Evolutionary conservation across 1,139 yeast species (phyloP), one percentile per base, ranked within the genome.

Genomic region (Sugiyamaella castrensis): DNA sequence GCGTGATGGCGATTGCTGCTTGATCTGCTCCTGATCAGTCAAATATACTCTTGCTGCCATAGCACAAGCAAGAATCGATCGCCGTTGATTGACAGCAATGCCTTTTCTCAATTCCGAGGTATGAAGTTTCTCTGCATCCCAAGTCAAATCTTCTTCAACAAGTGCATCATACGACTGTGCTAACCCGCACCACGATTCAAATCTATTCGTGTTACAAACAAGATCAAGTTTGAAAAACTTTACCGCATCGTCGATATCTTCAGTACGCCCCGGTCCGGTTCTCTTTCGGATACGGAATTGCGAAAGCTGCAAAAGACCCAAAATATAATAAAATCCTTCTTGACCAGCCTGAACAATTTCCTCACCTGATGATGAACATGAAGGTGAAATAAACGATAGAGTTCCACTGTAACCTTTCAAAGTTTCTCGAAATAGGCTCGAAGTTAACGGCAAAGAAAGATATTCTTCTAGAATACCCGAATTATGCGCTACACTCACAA

Each of bases 51-150:
- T 83, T n/a, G 85, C 69, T 0, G 95, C 91, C 87, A 86, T 84
- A 32, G 83, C 64, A 57, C 84, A 88, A 53, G 95, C 84, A 8
- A 88, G 58, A 1, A 91, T 67, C 0, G 96, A 77, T 58, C 78
- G 84, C 50, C 86, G 73, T 63, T 88, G 96, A 3, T 79, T 64
- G 13, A 75, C 70, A 0, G 91, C 89, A 0, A 89, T 84, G 0
- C 71, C 66, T 2, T 71, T 70, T 58, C 85, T 85, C 55, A 84
- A 75, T 8, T 85, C 94, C 0, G 74, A 66, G 0, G 78, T 73
- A 33, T 84, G 84, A 34, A 89, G 68, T 58, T 86, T 86, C 62
- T 91, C 97, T 0, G 96, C 84, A 0, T 92, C 85, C 95, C 96
- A 88, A 8, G 88, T 81, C 48, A 92, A 70, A 56, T 87, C 96